Evolutionary conservation across 2,329 filamentous ascomycete species (phyloP), one percentile per base, ranked within the genome.

Genomic region (Phyllosticta citribraziliensis): DNA sequence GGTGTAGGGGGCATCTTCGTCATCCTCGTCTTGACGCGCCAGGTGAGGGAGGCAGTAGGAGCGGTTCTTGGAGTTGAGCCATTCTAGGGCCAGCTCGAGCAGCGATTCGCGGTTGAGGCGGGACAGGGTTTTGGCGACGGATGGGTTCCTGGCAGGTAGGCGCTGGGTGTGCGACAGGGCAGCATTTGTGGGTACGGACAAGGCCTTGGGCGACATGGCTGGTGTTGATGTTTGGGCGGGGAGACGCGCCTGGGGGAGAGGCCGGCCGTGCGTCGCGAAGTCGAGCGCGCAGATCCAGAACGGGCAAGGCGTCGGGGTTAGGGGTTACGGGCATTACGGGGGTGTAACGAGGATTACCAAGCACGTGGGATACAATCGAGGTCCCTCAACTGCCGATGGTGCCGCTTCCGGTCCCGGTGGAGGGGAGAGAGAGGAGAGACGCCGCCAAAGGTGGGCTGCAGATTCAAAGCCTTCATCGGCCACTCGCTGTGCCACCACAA

Each of bases 81-180:
- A 96, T 75, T 88, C 82, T 22, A 91, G 80, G 0, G 83, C 88
- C 9, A 96, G 80, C 0, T 85, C 83, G 25, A 94, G 75, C 22
- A 96, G 81, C 0, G 88, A 85, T 55, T 85, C 77, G 57, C 90
- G 85, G 1, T 89, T 88, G 19, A 95, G 80, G 60, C 86, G 86
- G 63, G 79, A 81, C 56, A 96, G 79, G 51, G 82, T 79, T 72
- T 88, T 90, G 65, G 82, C 72, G 56, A 91, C 82, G 30, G 84
- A 79, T 54, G 82, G 77, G 69, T 87, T 88, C 62, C 82, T 78
- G 9, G 87, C 78, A 62, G 85, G 82, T 68, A 93, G 81, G 67
- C 85, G 85, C 65, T 91, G 79, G 27, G 83, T 81, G 57, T 88
- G 86, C n/a, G 87, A 82, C 56, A 94, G 82, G 66, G 87, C 85